Conservation (phyloP, 345 rosid species). For the Sonneratia caseolaris region DNA sequence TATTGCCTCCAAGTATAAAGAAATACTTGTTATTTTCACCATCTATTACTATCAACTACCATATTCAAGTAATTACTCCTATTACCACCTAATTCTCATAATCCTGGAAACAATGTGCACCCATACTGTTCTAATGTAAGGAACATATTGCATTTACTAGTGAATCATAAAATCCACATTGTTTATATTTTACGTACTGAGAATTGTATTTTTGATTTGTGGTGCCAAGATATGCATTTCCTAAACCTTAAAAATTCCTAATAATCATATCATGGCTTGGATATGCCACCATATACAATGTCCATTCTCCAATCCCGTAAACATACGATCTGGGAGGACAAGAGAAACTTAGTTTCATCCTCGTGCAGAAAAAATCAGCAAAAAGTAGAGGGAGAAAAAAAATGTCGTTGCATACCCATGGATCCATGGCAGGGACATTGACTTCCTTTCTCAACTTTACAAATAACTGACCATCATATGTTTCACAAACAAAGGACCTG, state of each 20-base stretch:
- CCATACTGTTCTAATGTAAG: too few species aligned
- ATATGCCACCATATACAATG: background rate
- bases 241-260: background rate
- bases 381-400: background rate
- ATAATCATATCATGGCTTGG: background rate
- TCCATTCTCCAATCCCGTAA: background rate
- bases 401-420: slow-evolving; percentile 49
- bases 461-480: slow-evolving; percentile 75
- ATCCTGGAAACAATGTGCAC: too few species aligned
- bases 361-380: background rate
- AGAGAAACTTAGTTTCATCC: background rate
- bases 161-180: too few species aligned
- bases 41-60: too few species aligned
- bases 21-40: too few species aligned
- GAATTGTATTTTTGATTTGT: too few species aligned
- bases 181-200: too few species aligned
- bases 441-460: slow-evolving; percentile 65
- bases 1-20: too few species aligned
- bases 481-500: slow-evolving; percentile 78
- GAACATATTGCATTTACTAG: too few species aligned
- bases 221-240: background rate
- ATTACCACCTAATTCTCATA: too few species aligned
- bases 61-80: too few species aligned
- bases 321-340: background rate
- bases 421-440: slow-evolving; percentile 87